Base-by-base conservation (phyloP, 139 green algal species). In the Eudorina sp. region DNA sequence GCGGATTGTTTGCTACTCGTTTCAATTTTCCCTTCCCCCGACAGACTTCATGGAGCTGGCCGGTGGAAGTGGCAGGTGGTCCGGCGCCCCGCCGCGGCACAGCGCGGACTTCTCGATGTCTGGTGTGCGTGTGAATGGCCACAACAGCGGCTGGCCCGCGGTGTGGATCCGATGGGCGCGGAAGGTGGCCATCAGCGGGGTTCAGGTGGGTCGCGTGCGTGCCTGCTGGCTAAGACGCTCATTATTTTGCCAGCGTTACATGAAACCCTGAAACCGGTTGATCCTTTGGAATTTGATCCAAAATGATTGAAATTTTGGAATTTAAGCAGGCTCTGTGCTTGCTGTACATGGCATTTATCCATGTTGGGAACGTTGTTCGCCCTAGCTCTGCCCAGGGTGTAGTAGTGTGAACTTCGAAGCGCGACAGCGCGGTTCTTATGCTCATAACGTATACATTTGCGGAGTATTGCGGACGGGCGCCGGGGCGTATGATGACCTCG, bases 131-230 rank as follows among this genome's bases (percentile, higher is more conserved):
- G 4, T 83, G 14, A 19, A n/a, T 2, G 51, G 68, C 34, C 75
- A 83, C 51, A 51, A 4, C 48, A 83, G 75, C 34, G 75, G 75
- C 34, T 83, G 75, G 75, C 75, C 75, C 0, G 51, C 75, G 2
- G 19, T 83, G 31, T 83, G 75, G 75, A 1, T 83, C 48, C 48
- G 75, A 11, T 83, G 75, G 75, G 45, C 75, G 7, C 31, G 75
- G 0, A 68, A 31, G 3, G 75, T 34, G 2, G 36, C 4, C 29
- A 53, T 82, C 3, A 46, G 13, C 0, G 16, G 64, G 4, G 43
- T 43, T 29, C 19, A 55, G 73, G 73, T 82, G n/a, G 11, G 48
- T 55, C 23, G 13, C 19, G n/a, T 41, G 1, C 55, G 29, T 7
- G 8, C 55, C 27, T 23, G 29, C 7, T 34, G 4, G 29, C 7